phyloP scores from a whole-genome alignment of 1,284 basidiomycete genomes.

The Malassezia caprae region DNA sequence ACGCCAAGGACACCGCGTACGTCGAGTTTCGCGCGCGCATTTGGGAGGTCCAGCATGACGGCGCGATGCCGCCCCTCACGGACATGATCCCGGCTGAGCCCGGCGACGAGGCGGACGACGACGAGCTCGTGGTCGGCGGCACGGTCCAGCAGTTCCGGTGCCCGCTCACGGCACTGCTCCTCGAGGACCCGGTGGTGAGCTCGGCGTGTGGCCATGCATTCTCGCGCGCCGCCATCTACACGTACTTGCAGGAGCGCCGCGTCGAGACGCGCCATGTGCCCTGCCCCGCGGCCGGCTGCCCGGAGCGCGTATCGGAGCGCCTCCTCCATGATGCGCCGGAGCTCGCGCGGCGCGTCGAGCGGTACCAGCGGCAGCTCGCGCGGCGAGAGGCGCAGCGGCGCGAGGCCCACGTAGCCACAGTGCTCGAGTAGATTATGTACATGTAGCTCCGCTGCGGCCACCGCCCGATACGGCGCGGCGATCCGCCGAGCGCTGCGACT shows the following conservation, averaged over 20 bases:
- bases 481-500: not conserved
- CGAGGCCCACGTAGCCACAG: not conserved
- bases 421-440: constrained; percentile 8
- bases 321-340: constrained; percentile 4
- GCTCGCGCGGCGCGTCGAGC: constrained; percentile 12
- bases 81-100: constrained; percentile 27
- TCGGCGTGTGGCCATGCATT: constrained; percentile 17
- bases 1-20: constrained; percentile 24
- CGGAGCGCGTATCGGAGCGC: not conserved
- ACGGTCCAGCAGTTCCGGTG: constrained; percentile 29
- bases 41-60: constrained; percentile 27
- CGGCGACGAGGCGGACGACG: constrained; percentile 22
- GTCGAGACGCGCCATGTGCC: not conserved
- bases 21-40: constrained; percentile 27
- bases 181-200: constrained; percentile 30
- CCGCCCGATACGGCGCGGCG: not conserved
- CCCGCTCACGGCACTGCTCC: constrained; percentile 27
- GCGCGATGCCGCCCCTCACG: constrained; percentile 31
- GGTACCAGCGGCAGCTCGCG: constrained; percentile 8
- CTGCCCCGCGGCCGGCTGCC: constrained; percentile 15
- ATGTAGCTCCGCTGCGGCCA: not conserved
- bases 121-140: constrained; percentile 32
- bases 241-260: constrained; percentile 3
- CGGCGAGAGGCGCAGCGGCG: constrained; percentile 10
- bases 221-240: constrained; percentile 13